A percentile compares a stretch with the other conserved stretches of the same genome.
Conservation (phyloP, 768 basidiomycete genomes). For the Strobilomyces echinocephalus region DNA sequence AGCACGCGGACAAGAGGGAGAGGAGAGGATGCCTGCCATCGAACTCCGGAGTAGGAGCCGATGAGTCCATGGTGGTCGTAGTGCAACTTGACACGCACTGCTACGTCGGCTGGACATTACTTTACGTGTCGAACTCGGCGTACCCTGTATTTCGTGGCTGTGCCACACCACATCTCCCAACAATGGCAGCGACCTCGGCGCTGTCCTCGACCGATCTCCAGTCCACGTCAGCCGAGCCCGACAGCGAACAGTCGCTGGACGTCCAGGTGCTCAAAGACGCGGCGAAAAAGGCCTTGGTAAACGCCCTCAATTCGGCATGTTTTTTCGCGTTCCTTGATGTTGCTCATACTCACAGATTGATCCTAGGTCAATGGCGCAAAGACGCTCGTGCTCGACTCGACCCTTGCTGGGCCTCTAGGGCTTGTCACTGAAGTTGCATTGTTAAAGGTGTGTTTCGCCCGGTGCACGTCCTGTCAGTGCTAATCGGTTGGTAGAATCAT, state of each 20-base stretch:
- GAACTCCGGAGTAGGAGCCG: slow-evolving; percentile 15
- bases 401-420: slow-evolving; percentile 86
- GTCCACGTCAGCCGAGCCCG: slow-evolving; percentile 28
- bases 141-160: slow-evolving; percentile 28
- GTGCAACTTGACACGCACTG: too few species aligned
- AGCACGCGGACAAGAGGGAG: slow-evolving; percentile 72
- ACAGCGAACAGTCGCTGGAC: slow-evolving; percentile 45
- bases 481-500: slow-evolving; percentile 68
- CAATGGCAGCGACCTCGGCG: slow-evolving; percentile 27
- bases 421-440: slow-evolving; percentile 92
- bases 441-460: slow-evolving; percentile 61
- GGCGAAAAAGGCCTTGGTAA: slow-evolving; percentile 74
- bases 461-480: neutral
- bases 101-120: neutral
- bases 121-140: slow-evolving; percentile 7
- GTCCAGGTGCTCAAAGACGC: slow-evolving; percentile 69
- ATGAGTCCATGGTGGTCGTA: slow-evolving; percentile 24
- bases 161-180: slow-evolving; percentile 13
- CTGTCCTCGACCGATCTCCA: slow-evolving; percentile 35
- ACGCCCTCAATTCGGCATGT: slow-evolving; percentile 76
- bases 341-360: slow-evolving; percentile 8
- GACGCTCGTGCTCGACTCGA: slow-evolving; percentile 89
- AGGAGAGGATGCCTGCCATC: slow-evolving; percentile 64
- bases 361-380: slow-evolving; percentile 85
- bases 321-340: neutral